Evolutionary conservation across 1,284 basidiomycete genomes (phyloP).

Genomic region (Leccinum pachyderme): DNA sequence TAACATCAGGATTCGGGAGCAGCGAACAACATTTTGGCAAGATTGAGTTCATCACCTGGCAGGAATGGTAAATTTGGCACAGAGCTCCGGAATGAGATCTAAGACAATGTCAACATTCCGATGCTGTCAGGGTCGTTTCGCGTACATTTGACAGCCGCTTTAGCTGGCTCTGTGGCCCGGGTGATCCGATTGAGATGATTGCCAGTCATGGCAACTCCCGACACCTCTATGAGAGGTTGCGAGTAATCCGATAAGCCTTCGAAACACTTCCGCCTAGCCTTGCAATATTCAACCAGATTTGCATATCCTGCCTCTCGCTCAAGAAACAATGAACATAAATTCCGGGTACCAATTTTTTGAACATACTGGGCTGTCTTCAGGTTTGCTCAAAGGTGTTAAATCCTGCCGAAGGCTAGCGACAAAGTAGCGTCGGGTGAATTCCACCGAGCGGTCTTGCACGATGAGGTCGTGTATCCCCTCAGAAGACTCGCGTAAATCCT

Average conservation of each 20-base stretch:
- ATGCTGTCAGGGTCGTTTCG: constrained; percentile 15
- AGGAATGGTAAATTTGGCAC: constrained; percentile 66
- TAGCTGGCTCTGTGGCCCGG: constrained; percentile 36
- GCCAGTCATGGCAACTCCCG: constrained; percentile 44
- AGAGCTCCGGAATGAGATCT: constrained; percentile 80
- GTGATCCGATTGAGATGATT: constrained; percentile 57
- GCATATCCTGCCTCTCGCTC: constrained; percentile 58
- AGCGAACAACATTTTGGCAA: constrained; percentile 9
- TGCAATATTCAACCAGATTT: constrained; percentile 65
- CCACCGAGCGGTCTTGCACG: constrained; percentile 71
- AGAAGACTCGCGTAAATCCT: constrained; percentile 39
- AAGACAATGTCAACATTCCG: constrained; percentile 29
- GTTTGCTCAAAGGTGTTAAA: constrained; percentile 68
- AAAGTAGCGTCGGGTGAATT: constrained; percentile 70
- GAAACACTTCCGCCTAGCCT: constrained; percentile 57
- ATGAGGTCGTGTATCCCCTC: constrained; percentile 57
- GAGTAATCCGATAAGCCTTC: constrained; percentile 55
- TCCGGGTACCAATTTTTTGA: neutral
- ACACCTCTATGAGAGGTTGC: constrained; percentile 73
- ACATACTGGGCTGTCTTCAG: constrained; percentile 61
- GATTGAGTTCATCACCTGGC: constrained; percentile 53
- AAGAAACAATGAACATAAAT: constrained; percentile 16
- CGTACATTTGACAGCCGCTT: constrained; percentile 54
- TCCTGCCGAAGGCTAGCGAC: constrained; percentile 57
- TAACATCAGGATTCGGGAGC: constrained; percentile 29